Conservation (phyloP, 2,329 filamentous ascomycete species). For the Acarospora socialis region DNA sequence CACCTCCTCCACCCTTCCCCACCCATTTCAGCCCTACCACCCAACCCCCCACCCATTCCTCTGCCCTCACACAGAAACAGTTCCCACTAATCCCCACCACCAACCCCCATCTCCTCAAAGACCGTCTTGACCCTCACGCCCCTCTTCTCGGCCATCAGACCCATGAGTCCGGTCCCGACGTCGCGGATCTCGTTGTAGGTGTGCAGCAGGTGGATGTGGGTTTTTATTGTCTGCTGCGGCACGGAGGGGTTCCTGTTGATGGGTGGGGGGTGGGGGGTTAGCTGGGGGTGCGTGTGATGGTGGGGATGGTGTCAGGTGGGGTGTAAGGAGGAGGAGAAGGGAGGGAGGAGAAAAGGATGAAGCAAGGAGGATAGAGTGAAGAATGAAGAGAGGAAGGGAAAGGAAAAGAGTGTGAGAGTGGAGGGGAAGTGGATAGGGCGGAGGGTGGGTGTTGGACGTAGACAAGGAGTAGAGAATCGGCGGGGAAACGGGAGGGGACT, state of each 20-base stretch:
- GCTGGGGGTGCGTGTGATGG: constrained; percentile 5
- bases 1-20: background rate
- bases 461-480: background rate
- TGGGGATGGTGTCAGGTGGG: background rate
- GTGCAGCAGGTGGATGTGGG: constrained; percentile 51
- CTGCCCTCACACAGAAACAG: constrained; percentile 1
- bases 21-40: too few relatives aligned
- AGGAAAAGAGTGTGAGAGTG: background rate
- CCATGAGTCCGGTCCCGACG: constrained; percentile 50
- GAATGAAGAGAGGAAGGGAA: background rate
- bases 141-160: constrained; percentile 50
- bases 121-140: constrained; percentile 38
- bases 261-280: constrained; percentile 8
- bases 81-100: constrained; percentile 24
- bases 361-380: background rate
- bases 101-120: constrained; percentile 26
- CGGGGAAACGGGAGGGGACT: background rate
- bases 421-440: background rate
- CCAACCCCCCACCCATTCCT: too few relatives aligned
- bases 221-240: constrained; percentile 42
- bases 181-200: constrained; percentile 60
- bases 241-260: constrained; percentile 31
- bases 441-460: background rate
- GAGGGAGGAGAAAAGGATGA: background rate
- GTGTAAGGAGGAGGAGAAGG: background rate